Evolutionary conservation across 2,329 filamentous ascomycete genomes (phyloP), one percentile per base, ranked within the genome.

Genomic region (Venturiaceae sp.): DNA sequence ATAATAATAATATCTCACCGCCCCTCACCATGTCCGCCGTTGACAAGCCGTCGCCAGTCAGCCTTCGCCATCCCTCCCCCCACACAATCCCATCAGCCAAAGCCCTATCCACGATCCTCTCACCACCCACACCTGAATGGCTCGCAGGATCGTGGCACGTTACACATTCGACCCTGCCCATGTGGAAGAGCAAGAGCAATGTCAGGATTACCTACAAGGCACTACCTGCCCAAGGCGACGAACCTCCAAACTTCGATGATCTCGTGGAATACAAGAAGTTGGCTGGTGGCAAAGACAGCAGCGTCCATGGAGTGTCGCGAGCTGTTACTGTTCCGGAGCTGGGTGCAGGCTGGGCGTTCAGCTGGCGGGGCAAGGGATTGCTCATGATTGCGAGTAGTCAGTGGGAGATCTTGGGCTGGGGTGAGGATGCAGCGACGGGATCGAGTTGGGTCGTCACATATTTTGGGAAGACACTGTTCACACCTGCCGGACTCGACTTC

Each of bases 321-420:
- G 74, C 74, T 1, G 71, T 74, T 9, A 62, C 65, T 5, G 66
- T 67, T 0, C 60, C 63, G 5, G 61, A 64, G 11, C 50, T 65
- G 16, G 64, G 66, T 52, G 76, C 72, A 28, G 75, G 73, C 34
- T 88, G 87, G 84, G 79, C 68, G 2, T 74, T 71, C 57, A 64
- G 86, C 65, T 95, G 90, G 90, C 78, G 88, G 52, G 90, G 90
- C 8, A 88, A 84, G 66, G 87, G 89, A 8, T 82, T 80, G 81
- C 72, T 95, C 61, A 81, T 80, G 68, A 84, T 92, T 63, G 86
- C 88, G 28, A 80, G 77, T 16, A 86, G 82, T 50, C 84, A 90
- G 67, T 95, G 90, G 90, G 88, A 95, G 77, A 74, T 94, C 1
- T 71, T 95, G 19, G 89, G 86, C 3, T 92, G 83, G 78, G 89